Conservation (phyloP, 345 rosid species). For the Pelargonium nanum region DNA sequence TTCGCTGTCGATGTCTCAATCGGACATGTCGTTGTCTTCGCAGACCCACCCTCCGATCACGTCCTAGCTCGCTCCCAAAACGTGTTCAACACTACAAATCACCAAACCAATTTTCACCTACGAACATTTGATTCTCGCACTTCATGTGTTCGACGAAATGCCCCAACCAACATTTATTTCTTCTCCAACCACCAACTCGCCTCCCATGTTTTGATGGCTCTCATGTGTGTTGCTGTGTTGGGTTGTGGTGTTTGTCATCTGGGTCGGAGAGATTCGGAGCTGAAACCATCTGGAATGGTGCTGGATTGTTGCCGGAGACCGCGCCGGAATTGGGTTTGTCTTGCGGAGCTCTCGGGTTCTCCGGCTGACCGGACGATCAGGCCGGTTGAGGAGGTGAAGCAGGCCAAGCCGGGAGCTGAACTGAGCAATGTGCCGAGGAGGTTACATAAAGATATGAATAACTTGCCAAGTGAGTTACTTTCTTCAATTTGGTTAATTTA, state of each 20-base stretch:
- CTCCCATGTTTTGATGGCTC: constrained; percentile 20
- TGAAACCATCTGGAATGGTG: constrained; percentile 7
- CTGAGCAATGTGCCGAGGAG: constrained; percentile 16
- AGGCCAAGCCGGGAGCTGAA: constrained; percentile 14
- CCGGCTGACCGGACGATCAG: constrained; percentile 10
- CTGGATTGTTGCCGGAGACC: constrained; percentile 1
- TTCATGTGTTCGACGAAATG: constrained; percentile 11
- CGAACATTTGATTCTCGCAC: not conserved
- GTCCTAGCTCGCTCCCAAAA: constrained; percentile 1
- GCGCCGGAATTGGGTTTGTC: constrained; percentile 4
- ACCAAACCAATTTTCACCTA: not conserved
- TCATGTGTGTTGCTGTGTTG: constrained; percentile 9
- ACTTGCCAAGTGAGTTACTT: constrained; percentile 33
- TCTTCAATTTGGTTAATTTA: not conserved
- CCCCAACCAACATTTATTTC: constrained; percentile 12
- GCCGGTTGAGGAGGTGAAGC: constrained; percentile 17
- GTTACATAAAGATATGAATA: constrained; percentile 24
- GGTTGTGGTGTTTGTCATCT: constrained; percentile 5
- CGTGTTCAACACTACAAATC: not conserved
- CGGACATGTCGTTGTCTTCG: too few relatives aligned
- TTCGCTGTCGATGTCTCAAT: too few relatives aligned
- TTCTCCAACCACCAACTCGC: not conserved
- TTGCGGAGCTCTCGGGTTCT: constrained; percentile 15
- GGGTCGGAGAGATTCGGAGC: constrained; percentile 13
- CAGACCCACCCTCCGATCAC: not conserved